phyloP scores from a whole-genome alignment of 306 rosid genomes.

The Morella rubra region DNA sequence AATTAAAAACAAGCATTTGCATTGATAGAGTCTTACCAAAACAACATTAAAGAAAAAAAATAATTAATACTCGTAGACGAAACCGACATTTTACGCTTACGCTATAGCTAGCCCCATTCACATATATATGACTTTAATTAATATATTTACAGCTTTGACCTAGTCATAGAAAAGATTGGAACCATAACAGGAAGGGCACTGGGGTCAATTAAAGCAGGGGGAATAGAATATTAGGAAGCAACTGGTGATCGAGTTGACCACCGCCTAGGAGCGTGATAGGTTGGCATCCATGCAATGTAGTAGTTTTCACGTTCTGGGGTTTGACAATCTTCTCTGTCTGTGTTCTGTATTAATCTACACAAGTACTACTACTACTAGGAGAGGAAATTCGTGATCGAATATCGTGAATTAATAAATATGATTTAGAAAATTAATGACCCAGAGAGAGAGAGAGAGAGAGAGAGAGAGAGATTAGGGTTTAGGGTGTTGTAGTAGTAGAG shows the following conservation, averaged over 20 bases:
- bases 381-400: no score
- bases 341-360: background rate
- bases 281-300: constrained; percentile 55
- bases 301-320: constrained; percentile 53
- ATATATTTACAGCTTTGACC: constrained; percentile 33
- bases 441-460: constrained; percentile 27
- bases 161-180: background rate
- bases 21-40: background rate
- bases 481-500: constrained; percentile 4
- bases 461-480: constrained; percentile 18
- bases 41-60: background rate
- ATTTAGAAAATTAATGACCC: background rate
- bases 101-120: background rate
- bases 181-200: constrained; percentile 20
- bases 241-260: constrained; percentile 47
- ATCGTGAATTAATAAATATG: no score
- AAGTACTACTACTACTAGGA: no score
- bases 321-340: constrained; percentile 32
- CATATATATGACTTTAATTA: no score
- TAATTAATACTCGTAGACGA: constrained; percentile 1
- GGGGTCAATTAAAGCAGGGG: constrained; percentile 21
- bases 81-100: background rate
- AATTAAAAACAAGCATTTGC: background rate
- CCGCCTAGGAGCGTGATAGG: constrained; percentile 60
- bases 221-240: background rate